A percentile compares a stretch with the other conserved stretches of the same genome.
These are phyloP conservation scores for Bonnemaisonia californica DNA, from an alignment of 31 red algal genomes.

Conservation along the genomic window DNA sequence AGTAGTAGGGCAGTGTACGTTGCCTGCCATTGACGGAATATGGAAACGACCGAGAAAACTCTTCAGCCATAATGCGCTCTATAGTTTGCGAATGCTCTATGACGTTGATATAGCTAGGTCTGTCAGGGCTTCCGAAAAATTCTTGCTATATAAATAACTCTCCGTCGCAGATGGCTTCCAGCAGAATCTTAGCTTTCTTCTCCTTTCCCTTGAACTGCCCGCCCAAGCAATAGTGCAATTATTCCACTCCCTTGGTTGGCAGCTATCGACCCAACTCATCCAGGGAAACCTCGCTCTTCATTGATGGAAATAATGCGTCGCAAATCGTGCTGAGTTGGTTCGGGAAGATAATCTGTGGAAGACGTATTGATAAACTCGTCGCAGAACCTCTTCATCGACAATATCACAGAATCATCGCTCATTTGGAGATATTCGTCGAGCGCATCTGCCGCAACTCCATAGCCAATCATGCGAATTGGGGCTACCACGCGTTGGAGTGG, in stretches of 20 bases:
- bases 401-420: not conserved
- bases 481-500: constrained; percentile 20
- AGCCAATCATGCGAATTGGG: constrained; percentile 19
- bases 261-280: constrained; percentile 28
- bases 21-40: constrained; percentile 19
- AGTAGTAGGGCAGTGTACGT: constrained; percentile 12
- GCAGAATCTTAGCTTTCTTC: constrained; percentile 7
- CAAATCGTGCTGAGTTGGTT: not conserved
- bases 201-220: constrained; percentile 26
- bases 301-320: not conserved
- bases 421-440: constrained; percentile 33
- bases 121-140: constrained; percentile 26
- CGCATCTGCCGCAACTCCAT: constrained; percentile 30
- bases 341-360: not conserved
- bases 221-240: no score
- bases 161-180: constrained; percentile 46
- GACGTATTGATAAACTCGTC: not conserved
- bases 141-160: constrained; percentile 34
- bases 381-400: constrained; percentile 32
- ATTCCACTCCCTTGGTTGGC: constrained; percentile 26
- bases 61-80: constrained; percentile 14
- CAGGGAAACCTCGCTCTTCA: constrained; percentile 18
- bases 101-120: constrained; percentile 30
- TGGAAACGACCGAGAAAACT: constrained; percentile 22
- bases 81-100: constrained; percentile 9